Percentiles rank a stretch among this genome's conserved stretches.
phyloP scores from a whole-genome alignment of 1,284 basidiomycete genomes.

The Exobasidium rhododendri region DNA sequence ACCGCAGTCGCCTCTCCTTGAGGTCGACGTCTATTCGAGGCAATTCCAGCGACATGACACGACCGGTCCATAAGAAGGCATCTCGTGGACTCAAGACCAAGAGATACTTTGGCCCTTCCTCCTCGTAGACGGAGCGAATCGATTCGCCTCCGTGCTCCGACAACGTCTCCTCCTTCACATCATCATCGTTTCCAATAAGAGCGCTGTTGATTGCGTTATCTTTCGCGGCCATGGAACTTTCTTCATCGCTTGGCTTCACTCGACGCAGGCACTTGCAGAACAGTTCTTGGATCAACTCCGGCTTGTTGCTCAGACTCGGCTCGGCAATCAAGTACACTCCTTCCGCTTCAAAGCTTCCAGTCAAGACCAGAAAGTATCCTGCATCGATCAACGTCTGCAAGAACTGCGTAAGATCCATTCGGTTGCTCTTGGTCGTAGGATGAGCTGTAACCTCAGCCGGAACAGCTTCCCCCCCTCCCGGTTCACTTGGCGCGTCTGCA shows the following conservation, averaged over 20 bases:
- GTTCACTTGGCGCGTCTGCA: conserved; percentile 9
- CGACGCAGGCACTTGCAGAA: conserved; percentile 70
- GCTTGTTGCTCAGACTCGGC: conserved; percentile 74
- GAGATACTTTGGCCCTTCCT: conserved; percentile 65
- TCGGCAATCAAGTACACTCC: conserved; percentile 93
- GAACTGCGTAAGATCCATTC: conserved; percentile 68
- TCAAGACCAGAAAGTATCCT: conserved; percentile 93
- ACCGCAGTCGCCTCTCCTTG: conserved; percentile 46
- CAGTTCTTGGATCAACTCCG: conserved; percentile 75
- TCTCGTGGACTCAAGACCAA: conserved; percentile 80
- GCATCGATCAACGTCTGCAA: conserved; percentile 77
- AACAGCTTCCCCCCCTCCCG: conserved; percentile 1
- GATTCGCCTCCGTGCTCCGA: background rate
- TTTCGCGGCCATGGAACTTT: conserved; percentile 13
- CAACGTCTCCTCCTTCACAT: background rate
- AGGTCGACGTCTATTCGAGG: conserved; percentile 46
- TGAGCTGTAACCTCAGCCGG: background rate
- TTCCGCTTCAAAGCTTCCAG: conserved; percentile 79
- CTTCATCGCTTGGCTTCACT: conserved; percentile 26
- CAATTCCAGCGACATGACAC: conserved; percentile 63
- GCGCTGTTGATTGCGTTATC: background rate
- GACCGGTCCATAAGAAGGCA: conserved; percentile 90
- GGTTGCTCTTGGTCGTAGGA: background rate
- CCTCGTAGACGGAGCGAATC: conserved; percentile 16
- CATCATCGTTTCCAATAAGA: background rate